Base-by-base conservation (phyloP, 805 yeast species). In the Maudiozyma saulgeensis region DNA sequence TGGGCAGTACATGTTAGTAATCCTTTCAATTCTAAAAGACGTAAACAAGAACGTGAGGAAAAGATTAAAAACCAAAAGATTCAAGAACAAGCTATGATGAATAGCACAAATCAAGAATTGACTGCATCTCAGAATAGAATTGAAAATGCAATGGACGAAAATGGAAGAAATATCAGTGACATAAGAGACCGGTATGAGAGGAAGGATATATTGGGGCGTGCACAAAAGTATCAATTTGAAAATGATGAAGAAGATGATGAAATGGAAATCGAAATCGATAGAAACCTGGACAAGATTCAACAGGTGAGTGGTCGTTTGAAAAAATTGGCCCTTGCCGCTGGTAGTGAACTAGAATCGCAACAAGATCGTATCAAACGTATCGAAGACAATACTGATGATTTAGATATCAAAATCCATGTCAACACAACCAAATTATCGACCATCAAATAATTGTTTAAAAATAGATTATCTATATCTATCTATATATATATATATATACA, bases 241-340 rank as follows among this genome's bases (percentile, higher is more conserved):
- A 85, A 84, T 45, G 97, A 91, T 67, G 81, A 81, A 45, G 97
- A 91, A 64, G 98, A 93, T 66, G 96, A 89, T 59, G 93, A 82
- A 56, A 79, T 88, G 79, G 98, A 91, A 63, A 78, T 83, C 53
- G 96, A 90, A 66, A 79, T 89, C 56, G 90, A 89, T 48, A 70
- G 77, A 54, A 93, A 93, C 60, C 71, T 91, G 66, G 90, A 86
- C 58, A 87, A 84, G 63, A 84, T 93, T 45, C 76, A 78, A 12
- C 75, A 74, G 40, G 78, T 83, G 51, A 79, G 95, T 32, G 75
- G 75, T 48, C 80, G 89, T 52, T 76, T 91, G 67, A 83, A 81
- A 63, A 77, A 74, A 53, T 73, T 87, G 48, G 96, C 97, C 2
- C 62, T 74, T 50, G 73, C 86, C 3, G 80, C 87, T 62, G 80